Base-by-base conservation (phyloP, 2,329 filamentous ascomycete species). In the Xylariaceae sp. region DNA sequence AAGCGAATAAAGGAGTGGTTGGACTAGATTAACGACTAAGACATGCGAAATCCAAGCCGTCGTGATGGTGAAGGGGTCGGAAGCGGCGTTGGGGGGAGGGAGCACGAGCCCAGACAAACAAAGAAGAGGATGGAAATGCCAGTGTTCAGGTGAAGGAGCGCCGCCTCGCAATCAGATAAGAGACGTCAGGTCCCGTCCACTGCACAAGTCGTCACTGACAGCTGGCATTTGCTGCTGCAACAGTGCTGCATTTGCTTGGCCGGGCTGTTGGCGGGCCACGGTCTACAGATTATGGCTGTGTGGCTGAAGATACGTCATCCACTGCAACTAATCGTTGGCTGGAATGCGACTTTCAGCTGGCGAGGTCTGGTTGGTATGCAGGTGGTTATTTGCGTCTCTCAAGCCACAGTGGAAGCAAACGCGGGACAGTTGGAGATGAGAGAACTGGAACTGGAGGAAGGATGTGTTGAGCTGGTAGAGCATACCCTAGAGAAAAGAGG, bases 131-230 rank as follows among this genome's bases (percentile, higher is more conserved):
- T 52, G 40, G 49, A 52, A 51, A 51, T 42, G 39, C 54, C 15
- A 12, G 42, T 52, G 47, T 49, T 53, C 54, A 47, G 48, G 48
- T 40, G 48, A 44, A 47, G 48, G 42, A 56, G 22, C 4, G 22
- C 7, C 22, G 48, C 51, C 46, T 54, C 39, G 49, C 39, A 49
- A 56, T 56, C 52, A 54, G 47, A 56, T 51, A 55, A 55, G 48
- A 61, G 55, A 27, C 22, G 57, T 59, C 56, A 59, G 55, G 58
- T 61, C 55, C 59, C 55, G 53, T 61, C 58, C 12, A 27, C 39
- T 55, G 49, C 47, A 45, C 53, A 22, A 47, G 51, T 47, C 48
- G 46, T 48, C 14, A 49, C 51, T 40, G 46, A 45, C 43, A 42
- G 45, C 44, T 54, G 54, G 12, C 12, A 38, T 17, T 38, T 27